phyloP scores from a whole-genome alignment of 1,284 basidiomycete species.

The Cryptococcus sp. region DNA sequence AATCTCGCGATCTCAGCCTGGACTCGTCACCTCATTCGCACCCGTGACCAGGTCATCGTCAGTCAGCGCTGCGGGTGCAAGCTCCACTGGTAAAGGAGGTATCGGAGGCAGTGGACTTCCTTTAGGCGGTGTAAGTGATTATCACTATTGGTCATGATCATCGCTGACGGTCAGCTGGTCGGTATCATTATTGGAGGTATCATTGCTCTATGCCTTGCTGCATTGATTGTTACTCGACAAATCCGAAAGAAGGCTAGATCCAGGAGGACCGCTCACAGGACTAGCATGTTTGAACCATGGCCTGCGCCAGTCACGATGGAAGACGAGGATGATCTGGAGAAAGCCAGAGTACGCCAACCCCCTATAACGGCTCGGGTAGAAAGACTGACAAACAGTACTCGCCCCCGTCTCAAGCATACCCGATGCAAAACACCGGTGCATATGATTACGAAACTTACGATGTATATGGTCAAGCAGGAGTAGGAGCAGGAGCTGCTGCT shows the following conservation, averaged over 20 bases:
- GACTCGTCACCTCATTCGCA: constrained; percentile 7
- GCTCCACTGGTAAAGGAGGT: constrained; percentile 15
- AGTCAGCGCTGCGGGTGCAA: not conserved
- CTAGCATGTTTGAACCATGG: constrained; percentile 43
- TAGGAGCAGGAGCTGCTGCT: constrained; percentile 7
- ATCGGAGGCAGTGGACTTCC: constrained; percentile 23
- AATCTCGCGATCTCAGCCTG: constrained; percentile 3
- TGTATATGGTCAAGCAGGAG: constrained; percentile 6
- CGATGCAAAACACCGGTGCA: constrained; percentile 26
- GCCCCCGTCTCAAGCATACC: constrained; percentile 27
- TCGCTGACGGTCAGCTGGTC: constrained; percentile 29
- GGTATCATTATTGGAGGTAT: constrained; percentile 41
- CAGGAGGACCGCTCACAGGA: constrained; percentile 29
- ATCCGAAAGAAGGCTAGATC: constrained; percentile 29
- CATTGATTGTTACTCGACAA: constrained; percentile 27
- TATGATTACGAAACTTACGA: constrained; percentile 12
- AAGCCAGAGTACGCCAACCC: constrained; percentile 22
- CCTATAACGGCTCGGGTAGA: not conserved
- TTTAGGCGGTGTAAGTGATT: constrained; percentile 29
- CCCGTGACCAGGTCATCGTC: constrained; percentile 5
- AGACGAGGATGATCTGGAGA: constrained; percentile 31
- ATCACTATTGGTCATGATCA: not conserved
- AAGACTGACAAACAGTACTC: constrained; percentile 18
- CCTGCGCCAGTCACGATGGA: constrained; percentile 28
- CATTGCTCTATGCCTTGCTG: constrained; percentile 25